Evolutionary conservation across 2,329 filamentous ascomycete species (phyloP).

Genomic region (Tolypocladium guangdongense): DNA sequence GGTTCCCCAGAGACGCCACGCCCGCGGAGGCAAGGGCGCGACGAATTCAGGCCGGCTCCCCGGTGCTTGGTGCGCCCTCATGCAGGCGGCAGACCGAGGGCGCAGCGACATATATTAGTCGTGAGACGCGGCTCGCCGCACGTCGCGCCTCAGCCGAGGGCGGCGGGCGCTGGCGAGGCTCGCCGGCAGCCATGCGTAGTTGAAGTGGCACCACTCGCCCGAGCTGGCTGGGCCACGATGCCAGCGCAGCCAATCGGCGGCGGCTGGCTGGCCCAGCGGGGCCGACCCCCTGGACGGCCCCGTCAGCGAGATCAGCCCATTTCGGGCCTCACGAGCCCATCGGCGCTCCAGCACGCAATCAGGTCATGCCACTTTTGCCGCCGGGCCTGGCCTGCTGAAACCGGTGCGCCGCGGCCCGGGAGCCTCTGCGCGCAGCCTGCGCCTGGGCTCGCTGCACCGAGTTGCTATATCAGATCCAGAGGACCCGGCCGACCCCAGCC

Average conservation of each 20-base stretch:
- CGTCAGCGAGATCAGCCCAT: conserved; percentile 22
- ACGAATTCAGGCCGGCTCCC: background rate
- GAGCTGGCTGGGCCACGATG: background rate
- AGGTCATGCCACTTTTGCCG: conserved; percentile 24
- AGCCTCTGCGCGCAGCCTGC: background rate
- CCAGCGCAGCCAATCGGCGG: conserved; percentile 3
- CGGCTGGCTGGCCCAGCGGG: background rate
- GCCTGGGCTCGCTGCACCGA: too few relatives aligned
- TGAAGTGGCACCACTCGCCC: conserved; percentile 4
- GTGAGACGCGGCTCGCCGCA: background rate
- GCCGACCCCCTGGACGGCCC: conserved; percentile 1
- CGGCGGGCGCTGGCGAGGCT: too few relatives aligned
- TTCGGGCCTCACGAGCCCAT: conserved; percentile 21
- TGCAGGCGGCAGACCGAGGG: background rate
- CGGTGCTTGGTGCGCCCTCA: too few relatives aligned
- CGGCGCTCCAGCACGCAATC: conserved; percentile 15
- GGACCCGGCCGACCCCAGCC: background rate
- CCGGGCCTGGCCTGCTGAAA: background rate
- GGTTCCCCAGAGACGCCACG: background rate
- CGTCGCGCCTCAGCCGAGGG: background rate
- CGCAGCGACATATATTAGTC: background rate
- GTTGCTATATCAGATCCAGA: background rate
- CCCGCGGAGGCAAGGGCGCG: too few relatives aligned
- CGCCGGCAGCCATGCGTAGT: background rate
- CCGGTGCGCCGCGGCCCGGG: background rate